These are phyloP conservation scores for Acanthamoeba triangularis DNA, from an alignment of 208 protist species.

Conservation along the genomic window DNA sequence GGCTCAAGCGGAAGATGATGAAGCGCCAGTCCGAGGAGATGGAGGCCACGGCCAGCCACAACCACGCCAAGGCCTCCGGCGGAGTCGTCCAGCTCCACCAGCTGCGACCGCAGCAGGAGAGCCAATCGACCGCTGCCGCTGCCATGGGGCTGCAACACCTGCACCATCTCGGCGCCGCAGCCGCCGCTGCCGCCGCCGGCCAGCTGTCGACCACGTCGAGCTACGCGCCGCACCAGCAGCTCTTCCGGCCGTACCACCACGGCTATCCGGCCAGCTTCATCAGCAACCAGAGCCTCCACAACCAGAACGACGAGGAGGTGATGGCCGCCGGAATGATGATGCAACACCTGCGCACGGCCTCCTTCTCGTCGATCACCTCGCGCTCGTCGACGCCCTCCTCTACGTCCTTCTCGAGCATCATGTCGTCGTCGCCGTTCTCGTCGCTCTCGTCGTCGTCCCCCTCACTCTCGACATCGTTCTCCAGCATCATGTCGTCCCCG, in stretches of 20 bases:
- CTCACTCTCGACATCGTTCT: neutral
- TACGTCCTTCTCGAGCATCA: neutral
- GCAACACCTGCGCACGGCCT: slow-evolving; percentile 13
- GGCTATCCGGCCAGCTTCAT: neutral
- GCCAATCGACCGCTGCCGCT: neutral
- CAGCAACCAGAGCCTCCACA: slow-evolving; percentile 12
- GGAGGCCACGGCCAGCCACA: neutral
- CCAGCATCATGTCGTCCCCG: neutral
- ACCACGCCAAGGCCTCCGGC: neutral
- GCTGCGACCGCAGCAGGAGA: neutral
- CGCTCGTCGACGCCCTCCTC: neutral
- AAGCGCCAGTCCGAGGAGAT: neutral
- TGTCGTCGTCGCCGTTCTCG: neutral
- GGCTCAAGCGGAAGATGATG: slow-evolving; percentile 21
- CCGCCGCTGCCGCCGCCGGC: too few species aligned
- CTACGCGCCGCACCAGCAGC: neutral
- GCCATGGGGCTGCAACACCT: neutral
- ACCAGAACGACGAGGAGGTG: slow-evolving; percentile 22
- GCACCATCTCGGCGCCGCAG: neutral
- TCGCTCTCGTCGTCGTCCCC: neutral
- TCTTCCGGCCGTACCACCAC: neutral
- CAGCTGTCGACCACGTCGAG: neutral
- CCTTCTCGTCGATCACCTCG: neutral
- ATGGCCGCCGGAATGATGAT: slow-evolving; percentile 20
- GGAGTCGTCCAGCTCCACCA: neutral